Evolutionary conservation across 768 basidiomycete species (phyloP), one percentile per base, ranked within the genome.

Genomic region (Leccinum boreale): DNA sequence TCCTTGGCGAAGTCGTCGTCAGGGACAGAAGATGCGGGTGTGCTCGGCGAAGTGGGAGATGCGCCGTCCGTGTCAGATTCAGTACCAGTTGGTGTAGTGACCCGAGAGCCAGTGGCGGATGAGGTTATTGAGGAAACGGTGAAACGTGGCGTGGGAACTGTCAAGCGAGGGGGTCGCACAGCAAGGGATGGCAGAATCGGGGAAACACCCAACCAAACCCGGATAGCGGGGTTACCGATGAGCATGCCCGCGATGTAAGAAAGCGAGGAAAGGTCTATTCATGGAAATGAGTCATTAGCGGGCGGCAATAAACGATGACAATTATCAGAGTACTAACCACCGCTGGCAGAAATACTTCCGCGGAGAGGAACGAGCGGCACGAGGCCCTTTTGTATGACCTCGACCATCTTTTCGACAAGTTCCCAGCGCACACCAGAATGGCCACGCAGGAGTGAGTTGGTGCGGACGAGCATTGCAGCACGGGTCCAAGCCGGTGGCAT

Each of bases 401-500:
- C 79, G 58, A 80, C 81, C 84, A 95, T 92, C 66, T 85, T 85
- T 70, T 90, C 79, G 57, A 94, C 82, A 51, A 94, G 81, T 59
- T 87, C 84, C 81, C 86, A 86, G 36, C 92, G 82, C 12, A 95
- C 85, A 33, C 89, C 93, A 21, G 90, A 92, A 73, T 94, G 93
- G 0, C 92, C 92, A 6, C 92, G 86, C 54, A 92, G 85, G 45
- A 95, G 83, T 4, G 90, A 92, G 73, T 94, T 95, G 80, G 91
- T 87, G 62, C 92, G 89, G 64, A 95, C 80, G 10, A 92, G 74
- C 65, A 94, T 92, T 1, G 92, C 90, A 12, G 88, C 92, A 53
- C 92, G 86, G 31, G 93, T 91, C 89, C 93, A 93, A 2, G 89
- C 77, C 58, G 90, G 86, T 4, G 92, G 92, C 90, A 94, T 93